Base-by-base conservation (phyloP, 441 rosid genomes). In the Euphorbia celastroides region DNA sequence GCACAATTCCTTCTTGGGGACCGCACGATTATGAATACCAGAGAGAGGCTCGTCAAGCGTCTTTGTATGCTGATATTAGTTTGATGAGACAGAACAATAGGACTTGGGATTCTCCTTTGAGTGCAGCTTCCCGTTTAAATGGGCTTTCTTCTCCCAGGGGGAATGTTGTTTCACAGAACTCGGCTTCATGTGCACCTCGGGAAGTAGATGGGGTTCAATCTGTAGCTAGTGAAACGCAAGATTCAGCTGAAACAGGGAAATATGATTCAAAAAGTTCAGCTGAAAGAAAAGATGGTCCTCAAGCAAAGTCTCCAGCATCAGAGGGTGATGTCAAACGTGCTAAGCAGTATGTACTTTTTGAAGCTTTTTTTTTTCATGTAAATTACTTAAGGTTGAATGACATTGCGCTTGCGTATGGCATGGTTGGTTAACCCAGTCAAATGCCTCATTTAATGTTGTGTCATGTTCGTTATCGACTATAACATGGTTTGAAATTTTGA, bases 291-390 rank as follows among this genome's bases (percentile, higher is more conserved):
- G 96, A 84, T 38, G 66, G 68, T 56, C 69, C 85, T 60, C 84
- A 75, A 69, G 66, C 79, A n/a, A 88, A 85, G 76, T 65, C 86
- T 62, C 81, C 82, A 69, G 73, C 82, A 57, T 78, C 87, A 69
- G 99, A 90, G 34, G 81, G 83, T 41, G 99, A 96, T 70, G 83
- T 96, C 62, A 96, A 88, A 82, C 96, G 97, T 66, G 97, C 98
- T 78, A 96, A 93, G 83, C 99, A 93, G 99, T 96, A 86, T 67
- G 98, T 79, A 14, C 17, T 77, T 50, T 22, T 42, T 70, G 36
- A 48, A 59, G 23, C 34, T 64, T 11, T 13, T 68, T 48, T 48
- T 31, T 27, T 60, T 38, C 38, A 34, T 34, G 5, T 64, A 27
- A 17, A n/a, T 48, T 64, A 19, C 41, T 60, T 5, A 17, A 1